These are phyloP conservation scores for Trapa incisa DNA, from an alignment of 345 rosid species.

Conservation along the genomic window DNA sequence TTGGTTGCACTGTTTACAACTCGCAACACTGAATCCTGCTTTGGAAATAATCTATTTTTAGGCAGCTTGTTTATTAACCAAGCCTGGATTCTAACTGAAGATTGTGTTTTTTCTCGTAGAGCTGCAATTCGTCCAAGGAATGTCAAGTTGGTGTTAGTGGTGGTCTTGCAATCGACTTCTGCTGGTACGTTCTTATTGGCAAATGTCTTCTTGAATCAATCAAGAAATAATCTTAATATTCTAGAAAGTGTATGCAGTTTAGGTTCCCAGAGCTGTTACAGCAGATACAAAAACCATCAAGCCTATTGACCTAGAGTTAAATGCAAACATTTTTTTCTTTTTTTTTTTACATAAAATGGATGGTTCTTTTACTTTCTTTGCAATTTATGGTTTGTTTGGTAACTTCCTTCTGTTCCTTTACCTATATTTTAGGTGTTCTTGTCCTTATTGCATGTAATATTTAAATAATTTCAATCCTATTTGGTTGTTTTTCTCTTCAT, in stretches of 20 bases:
- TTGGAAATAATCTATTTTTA: background rate
- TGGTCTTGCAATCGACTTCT: constrained; percentile 43
- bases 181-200: constrained; percentile 17
- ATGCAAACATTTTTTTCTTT: background rate
- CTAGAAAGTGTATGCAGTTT: background rate
- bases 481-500: background rate
- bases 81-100: background rate
- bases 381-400: no score
- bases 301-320: background rate
- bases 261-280: background rate
- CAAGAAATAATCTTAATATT: background rate
- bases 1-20: background rate
- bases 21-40: background rate
- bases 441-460: background rate
- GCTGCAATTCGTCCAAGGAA: constrained; percentile 55
- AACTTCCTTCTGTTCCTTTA: background rate
- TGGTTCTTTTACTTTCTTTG: background rate
- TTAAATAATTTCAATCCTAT: background rate
- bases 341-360: background rate
- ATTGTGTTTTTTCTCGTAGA: constrained; percentile 15
- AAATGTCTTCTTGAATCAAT: background rate
- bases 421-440: background rate
- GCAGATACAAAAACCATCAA: background rate
- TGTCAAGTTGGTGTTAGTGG: constrained; percentile 49
- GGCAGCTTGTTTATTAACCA: background rate